Evolutionary conservation across 495 filamentous ascomycete genomes (phyloP).

Genomic region (Penicillium canescens): DNA sequence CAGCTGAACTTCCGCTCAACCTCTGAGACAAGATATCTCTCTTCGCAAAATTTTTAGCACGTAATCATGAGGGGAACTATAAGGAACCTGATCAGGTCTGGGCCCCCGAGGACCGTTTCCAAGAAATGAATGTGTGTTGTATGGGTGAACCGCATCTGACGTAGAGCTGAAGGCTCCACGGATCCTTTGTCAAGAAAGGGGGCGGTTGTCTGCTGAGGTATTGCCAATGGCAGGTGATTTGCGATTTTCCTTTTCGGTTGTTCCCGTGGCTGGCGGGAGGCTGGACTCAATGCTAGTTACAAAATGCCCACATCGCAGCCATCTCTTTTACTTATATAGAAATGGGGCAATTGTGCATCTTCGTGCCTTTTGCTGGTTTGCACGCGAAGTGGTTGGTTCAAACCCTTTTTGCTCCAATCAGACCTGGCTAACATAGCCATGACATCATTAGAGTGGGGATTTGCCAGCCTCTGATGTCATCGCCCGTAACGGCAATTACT

Average conservation of each 20-base stretch:
- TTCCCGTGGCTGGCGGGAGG: too few relatives aligned
- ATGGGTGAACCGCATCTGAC: slow-evolving; percentile 13
- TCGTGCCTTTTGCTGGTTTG: slow-evolving; percentile 9
- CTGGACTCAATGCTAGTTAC: neutral
- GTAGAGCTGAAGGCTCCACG: slow-evolving; percentile 4
- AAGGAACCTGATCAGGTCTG: slow-evolving; percentile 18
- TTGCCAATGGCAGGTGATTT: too few relatives aligned
- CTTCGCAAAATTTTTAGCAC: neutral
- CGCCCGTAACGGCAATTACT: neutral
- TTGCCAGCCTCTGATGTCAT: slow-evolving; percentile 34
- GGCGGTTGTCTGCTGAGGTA: neutral
- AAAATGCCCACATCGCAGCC: slow-evolving; percentile 1
- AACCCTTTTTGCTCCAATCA: slow-evolving; percentile 15
- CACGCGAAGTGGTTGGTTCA: slow-evolving; percentile 15
- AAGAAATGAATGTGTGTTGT: slow-evolving; percentile 3
- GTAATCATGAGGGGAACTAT: too few relatives aligned
- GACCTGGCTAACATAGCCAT: neutral
- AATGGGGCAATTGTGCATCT: slow-evolving; percentile 12
- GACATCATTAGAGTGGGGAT: slow-evolving; percentile 26
- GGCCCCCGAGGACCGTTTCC: slow-evolving; percentile 20
- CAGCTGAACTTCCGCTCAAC: too few relatives aligned
- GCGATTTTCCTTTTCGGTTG: too few relatives aligned
- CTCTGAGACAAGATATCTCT: too few relatives aligned
- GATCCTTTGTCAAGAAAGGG: neutral
- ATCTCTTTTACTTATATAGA: slow-evolving; percentile 26